Base-by-base conservation (phyloP, 495 filamentous ascomycete genomes). In the Ramalina peruviana region DNA sequence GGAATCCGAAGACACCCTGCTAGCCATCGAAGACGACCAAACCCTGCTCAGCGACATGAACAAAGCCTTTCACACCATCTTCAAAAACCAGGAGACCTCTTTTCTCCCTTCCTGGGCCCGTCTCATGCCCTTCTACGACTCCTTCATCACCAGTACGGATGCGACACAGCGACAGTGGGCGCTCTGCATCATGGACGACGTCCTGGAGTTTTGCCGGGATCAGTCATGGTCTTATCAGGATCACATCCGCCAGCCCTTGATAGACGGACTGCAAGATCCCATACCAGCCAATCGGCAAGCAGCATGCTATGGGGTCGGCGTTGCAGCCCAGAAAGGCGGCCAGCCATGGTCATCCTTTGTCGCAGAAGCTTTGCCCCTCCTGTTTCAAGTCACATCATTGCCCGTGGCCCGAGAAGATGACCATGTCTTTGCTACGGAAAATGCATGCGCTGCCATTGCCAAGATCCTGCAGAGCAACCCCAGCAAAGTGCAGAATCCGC, bases 1-100 rank as follows among this genome's bases (percentile, higher is more conserved):
- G 55, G 82, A 90, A 48, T 72, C 73, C 4, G 85, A 89, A 55
- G 86, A 89, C 26, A 78, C 81, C 43, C 65, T 90, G 5, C 84
- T 92, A 58, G 93, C 93, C 6, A 85, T 99, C 33, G 93, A 99
- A 65, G 93, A 99, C 56, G 93, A 99, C 62, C 92, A 97, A 64
- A 89, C 86, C 23, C 71, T 99, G 19, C 79, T 99, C 43, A 94
- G 89, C 9, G 93, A 99, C 60, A 99, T 99, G 93, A 99, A 97
- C 80, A 99, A 99, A 71, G 88, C 93, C 0, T 99, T 94, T 78
- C 93, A 99, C 65, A 92, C 86, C 40, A 88, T 99, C 58, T 97
- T 97, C 72, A 96, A 96, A 73, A 86, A 95, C 72, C 86, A 93
- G 59, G 83, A 86, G 49, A 72, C 76, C 16, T 62, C 72, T 25